Conservation (phyloP, 768 basidiomycete species). For the Tulasnella sp. region DNA sequence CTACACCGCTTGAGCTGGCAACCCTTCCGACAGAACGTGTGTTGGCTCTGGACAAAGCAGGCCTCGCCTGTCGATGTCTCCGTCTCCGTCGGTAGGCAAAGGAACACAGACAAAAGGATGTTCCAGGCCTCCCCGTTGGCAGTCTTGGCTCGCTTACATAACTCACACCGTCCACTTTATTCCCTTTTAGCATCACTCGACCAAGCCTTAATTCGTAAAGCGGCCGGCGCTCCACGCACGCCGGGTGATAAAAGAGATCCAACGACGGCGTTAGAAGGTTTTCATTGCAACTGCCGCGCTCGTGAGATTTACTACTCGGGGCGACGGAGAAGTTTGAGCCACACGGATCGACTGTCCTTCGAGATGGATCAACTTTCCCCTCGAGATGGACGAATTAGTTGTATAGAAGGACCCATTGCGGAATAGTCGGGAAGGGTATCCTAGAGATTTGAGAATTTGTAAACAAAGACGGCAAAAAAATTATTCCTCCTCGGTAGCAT, state of each 20-base stretch:
- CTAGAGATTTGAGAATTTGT: not conserved
- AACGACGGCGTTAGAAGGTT: not conserved
- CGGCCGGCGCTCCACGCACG: not conserved
- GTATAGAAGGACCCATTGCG: not conserved
- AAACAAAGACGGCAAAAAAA: not conserved
- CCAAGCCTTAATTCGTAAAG: not conserved
- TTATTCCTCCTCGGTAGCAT: slow-evolving; percentile 74
- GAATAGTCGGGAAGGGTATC: not conserved
- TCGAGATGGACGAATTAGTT: not conserved
- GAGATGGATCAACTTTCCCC: too few relatives aligned
- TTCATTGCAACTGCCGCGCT: not conserved
- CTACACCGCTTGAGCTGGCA: not conserved
- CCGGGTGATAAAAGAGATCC: not conserved
- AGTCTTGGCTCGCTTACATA: not conserved
- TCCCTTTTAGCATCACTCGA: not conserved
- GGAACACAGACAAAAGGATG: not conserved
- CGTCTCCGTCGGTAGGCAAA: not conserved
- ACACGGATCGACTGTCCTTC: not conserved
- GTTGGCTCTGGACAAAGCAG: not conserved
- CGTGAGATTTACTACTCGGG: not conserved
- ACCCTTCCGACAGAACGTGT: not conserved
- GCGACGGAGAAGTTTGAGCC: not conserved
- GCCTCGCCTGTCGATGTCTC: too few relatives aligned
- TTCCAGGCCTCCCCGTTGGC: not conserved
- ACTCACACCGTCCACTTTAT: not conserved